Conservation (phyloP, 2,329 filamentous ascomycete genomes). For the Fusarium armeniacum region DNA sequence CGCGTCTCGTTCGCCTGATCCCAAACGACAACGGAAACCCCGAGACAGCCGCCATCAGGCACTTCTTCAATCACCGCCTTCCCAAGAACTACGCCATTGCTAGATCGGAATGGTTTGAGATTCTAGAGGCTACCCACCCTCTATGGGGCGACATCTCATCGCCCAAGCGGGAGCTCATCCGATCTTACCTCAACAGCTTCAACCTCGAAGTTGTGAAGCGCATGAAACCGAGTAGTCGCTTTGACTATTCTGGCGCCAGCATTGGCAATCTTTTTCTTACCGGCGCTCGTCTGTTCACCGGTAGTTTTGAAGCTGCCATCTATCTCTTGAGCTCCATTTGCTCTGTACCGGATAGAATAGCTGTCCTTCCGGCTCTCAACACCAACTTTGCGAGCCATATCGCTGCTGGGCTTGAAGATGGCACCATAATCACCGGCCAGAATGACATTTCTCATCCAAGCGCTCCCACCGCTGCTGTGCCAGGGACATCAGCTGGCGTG, state of each 20-base stretch:
- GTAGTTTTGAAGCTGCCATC: constrained; percentile 92
- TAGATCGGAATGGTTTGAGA: constrained; percentile 85
- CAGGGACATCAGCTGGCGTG: constrained; percentile 48
- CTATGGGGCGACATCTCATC: constrained; percentile 81
- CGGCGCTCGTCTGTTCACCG: constrained; percentile 89
- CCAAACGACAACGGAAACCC: constrained; percentile 69
- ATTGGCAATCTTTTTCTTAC: constrained; percentile 86
- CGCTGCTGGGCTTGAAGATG: constrained; percentile 82
- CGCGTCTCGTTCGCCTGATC: constrained; percentile 88
- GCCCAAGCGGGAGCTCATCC: constrained; percentile 81
- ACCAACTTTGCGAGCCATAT: constrained; percentile 97
- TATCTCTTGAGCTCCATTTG: constrained; percentile 91
- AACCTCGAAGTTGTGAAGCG: constrained; percentile 85
- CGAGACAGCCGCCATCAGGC: constrained; percentile 81
- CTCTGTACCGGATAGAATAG: constrained; percentile 80
- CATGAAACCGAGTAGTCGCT: constrained; percentile 77
- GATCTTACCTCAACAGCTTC: constrained; percentile 80
- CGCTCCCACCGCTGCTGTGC: constrained; percentile 66
- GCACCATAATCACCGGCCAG: constrained; percentile 86
- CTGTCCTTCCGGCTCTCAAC: constrained; percentile 91
- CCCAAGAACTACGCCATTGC: constrained; percentile 71
- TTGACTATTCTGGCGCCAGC: constrained; percentile 82
- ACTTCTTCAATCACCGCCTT: constrained; percentile 89
- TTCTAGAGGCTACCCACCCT: constrained; percentile 84
- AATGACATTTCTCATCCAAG: constrained; percentile 92